Conservation (phyloP, 352 stramenopile genomes). For the Phytophthora cajani region DNA sequence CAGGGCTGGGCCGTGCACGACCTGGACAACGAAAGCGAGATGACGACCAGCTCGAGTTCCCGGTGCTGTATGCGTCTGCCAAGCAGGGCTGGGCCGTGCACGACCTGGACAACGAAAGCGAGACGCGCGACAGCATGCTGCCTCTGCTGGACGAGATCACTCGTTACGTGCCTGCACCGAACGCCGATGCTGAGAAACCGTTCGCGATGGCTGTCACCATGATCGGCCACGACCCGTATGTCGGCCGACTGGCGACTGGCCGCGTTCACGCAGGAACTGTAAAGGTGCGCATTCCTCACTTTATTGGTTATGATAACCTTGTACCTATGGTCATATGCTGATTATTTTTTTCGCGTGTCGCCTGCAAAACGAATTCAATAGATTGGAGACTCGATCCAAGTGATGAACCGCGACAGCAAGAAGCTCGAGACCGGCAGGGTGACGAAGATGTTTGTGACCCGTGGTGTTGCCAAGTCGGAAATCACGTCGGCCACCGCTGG, state of each 20-base stretch:
- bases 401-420: constrained; percentile 89
- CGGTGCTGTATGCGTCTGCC: constrained; percentile 95
- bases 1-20: constrained; percentile 96
- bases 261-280: constrained; percentile 94
- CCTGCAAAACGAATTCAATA: constrained; percentile 15
- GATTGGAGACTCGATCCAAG: constrained; percentile 89
- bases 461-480: constrained; percentile 85
- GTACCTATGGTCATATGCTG: background rate
- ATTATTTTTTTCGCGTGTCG: background rate
- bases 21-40: constrained; percentile 73
- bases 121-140: constrained; percentile 90
- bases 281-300: constrained; percentile 38
- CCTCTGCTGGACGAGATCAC: constrained; percentile 98
- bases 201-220: constrained; percentile 98
- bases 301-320: background rate
- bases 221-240: constrained; percentile 97
- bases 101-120: constrained; percentile 79
- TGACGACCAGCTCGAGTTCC: constrained; percentile 98
- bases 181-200: constrained; percentile 72
- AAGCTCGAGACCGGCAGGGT: constrained; percentile 80
- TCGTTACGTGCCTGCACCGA: constrained; percentile 92
- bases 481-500: constrained; percentile 86
- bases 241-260: constrained; percentile 97
- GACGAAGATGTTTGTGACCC: constrained; percentile 91
- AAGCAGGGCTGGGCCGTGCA: constrained; percentile 96